These are phyloP conservation scores for Mortierella sp. DNA, from an alignment of 371 early-diverging fungal species.

Conservation along the genomic window DNA sequence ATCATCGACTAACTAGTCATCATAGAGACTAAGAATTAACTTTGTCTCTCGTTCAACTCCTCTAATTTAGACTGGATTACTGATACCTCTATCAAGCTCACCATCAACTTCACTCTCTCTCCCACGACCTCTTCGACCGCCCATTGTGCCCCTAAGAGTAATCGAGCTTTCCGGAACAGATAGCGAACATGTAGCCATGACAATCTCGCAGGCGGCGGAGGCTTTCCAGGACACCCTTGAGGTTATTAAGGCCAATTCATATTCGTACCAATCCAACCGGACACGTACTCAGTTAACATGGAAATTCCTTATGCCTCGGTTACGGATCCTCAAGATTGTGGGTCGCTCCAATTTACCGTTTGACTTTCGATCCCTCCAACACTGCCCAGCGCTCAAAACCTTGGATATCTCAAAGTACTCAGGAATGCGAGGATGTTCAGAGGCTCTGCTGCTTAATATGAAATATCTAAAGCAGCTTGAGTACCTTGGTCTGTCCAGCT, in stretches of 20 bases:
- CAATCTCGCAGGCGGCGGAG: constrained; percentile 44
- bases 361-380: constrained; percentile 36
- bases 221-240: constrained; percentile 51
- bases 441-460: constrained; percentile 34
- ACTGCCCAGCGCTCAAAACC: constrained; percentile 35
- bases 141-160: constrained; percentile 22
- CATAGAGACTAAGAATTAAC: neutral
- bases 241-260: constrained; percentile 46
- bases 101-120: neutral
- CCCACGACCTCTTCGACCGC: neutral
- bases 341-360: constrained; percentile 49
- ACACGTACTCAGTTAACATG: constrained; percentile 26
- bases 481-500: constrained; percentile 47
- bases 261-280: constrained; percentile 28
- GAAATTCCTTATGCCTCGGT: constrained; percentile 30
- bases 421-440: constrained; percentile 43
- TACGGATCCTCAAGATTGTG: constrained; percentile 33
- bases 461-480: constrained; percentile 36
- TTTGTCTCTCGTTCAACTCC: neutral
- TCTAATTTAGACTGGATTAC: constrained; percentile 9
- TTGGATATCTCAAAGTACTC: constrained; percentile 49
- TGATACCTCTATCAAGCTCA: constrained; percentile 9
- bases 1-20: neutral
- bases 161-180: constrained; percentile 43
- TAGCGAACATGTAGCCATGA: constrained; percentile 42